Conservation (phyloP, 2,329 filamentous ascomycete species). For the Colletotrichum orbiculare region DNA sequence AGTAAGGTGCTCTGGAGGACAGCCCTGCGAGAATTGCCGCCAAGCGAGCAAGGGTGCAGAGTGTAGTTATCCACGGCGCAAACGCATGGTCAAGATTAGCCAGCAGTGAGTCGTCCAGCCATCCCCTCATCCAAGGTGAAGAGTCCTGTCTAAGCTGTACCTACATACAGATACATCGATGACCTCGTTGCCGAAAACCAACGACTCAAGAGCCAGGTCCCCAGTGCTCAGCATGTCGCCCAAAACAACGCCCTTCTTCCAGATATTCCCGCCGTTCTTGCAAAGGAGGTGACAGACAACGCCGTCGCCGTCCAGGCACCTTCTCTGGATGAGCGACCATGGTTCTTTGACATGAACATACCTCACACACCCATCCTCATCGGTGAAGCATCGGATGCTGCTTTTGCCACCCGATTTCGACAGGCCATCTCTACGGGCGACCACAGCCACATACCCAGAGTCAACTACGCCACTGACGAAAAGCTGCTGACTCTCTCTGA, state of each 20-base stretch:
- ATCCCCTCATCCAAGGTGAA: background rate
- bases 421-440: constrained; percentile 47
- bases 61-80: constrained; percentile 47
- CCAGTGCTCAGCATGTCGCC: background rate
- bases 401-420: constrained; percentile 50
- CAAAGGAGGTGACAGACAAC: constrained; percentile 21
- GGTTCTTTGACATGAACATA: constrained; percentile 49
- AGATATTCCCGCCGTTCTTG: constrained; percentile 3
- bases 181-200: constrained; percentile 49
- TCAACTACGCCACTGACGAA: constrained; percentile 48
- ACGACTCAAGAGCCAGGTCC: constrained; percentile 39
- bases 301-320: constrained; percentile 29
- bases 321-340: constrained; percentile 43
- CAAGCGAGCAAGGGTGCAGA: constrained; percentile 45
- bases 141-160: background rate
- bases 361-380: constrained; percentile 49
- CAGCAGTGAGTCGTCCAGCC: constrained; percentile 41
- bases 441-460: constrained; percentile 47
- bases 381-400: constrained; percentile 50
- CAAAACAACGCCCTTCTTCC: constrained; percentile 17
- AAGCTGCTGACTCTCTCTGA: constrained; percentile 42
- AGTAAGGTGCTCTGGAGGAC: constrained; percentile 48
- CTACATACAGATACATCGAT: constrained; percentile 45
- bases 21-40: constrained; percentile 47
- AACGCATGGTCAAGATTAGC: constrained; percentile 46